Conservation (phyloP, 2,329 filamentous ascomycete genomes). For the Lojkania enalia region DNA sequence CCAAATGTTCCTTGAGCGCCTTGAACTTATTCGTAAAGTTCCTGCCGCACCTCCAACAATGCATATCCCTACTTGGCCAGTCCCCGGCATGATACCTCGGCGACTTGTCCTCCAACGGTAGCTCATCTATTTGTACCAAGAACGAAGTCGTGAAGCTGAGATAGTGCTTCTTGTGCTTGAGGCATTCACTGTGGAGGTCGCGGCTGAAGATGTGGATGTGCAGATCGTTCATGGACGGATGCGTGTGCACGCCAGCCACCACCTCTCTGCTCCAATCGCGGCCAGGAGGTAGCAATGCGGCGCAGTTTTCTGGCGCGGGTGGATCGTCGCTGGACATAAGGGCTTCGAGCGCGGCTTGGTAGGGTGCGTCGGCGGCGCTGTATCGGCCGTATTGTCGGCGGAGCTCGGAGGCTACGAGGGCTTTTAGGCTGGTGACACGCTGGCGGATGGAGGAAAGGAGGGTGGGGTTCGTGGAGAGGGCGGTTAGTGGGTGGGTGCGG, state of each 20-base stretch:
- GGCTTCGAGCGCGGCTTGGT: slow-evolving; percentile 58
- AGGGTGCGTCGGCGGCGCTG: slow-evolving; percentile 65
- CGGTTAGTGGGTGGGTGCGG: slow-evolving; percentile 73
- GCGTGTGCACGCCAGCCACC: slow-evolving; percentile 78
- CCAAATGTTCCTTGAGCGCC: slow-evolving; percentile 74
- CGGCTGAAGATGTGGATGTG: slow-evolving; percentile 86
- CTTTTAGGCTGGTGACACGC: slow-evolving; percentile 64
- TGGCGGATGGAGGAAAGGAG: slow-evolving; percentile 68
- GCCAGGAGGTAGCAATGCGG: slow-evolving; percentile 58
- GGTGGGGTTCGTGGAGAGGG: slow-evolving; percentile 64
- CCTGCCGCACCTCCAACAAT: slow-evolving; percentile 81
- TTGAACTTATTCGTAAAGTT: slow-evolving; percentile 76
- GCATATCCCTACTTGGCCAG: slow-evolving; percentile 68
- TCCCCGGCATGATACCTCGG: slow-evolving; percentile 61
- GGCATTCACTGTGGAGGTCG: slow-evolving; percentile 71
- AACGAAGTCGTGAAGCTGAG: slow-evolving; percentile 89
- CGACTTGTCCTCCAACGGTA: slow-evolving; percentile 73
- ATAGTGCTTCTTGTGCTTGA: slow-evolving; percentile 87
- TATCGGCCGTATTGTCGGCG: slow-evolving; percentile 66
- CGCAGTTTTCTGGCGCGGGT: slow-evolving; percentile 47
- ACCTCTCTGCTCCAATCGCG: slow-evolving; percentile 80
- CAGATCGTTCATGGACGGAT: slow-evolving; percentile 88
- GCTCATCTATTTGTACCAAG: slow-evolving; percentile 75
- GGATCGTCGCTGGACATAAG: slow-evolving; percentile 54
- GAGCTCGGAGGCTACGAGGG: slow-evolving; percentile 73